Evolutionary conservation across 2,329 filamentous ascomycete genomes (phyloP).

Genomic region (Didymella pinodella): DNA sequence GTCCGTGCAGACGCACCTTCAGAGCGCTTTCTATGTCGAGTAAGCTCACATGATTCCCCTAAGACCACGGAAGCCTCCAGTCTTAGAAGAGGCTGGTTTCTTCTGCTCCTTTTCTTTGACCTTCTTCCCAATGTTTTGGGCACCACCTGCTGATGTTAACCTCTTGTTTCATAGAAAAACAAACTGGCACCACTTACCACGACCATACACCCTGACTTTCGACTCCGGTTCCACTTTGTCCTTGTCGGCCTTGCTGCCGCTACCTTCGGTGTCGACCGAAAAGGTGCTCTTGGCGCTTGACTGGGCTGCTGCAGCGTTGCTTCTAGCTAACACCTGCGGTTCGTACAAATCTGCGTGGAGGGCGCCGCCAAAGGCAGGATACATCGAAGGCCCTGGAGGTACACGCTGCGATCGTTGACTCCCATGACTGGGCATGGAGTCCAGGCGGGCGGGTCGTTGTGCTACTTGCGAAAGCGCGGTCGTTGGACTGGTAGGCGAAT

Average conservation of each 20-base stretch:
- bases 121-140: conserved; percentile 64
- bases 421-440: conserved; percentile 35
- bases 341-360: conserved; percentile 43
- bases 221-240: conserved; percentile 58
- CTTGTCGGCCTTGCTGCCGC: conserved; percentile 49
- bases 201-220: conserved; percentile 62
- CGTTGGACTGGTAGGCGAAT: conserved; percentile 39
- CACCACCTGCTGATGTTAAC: conserved; percentile 54
- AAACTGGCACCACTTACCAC: conserved; percentile 56
- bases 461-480: conserved; percentile 28
- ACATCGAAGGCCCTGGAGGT: conserved; percentile 31
- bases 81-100: conserved; percentile 54
- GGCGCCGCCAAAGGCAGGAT: conserved; percentile 36
- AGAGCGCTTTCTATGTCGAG: not conserved
- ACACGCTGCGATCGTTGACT: conserved; percentile 30
- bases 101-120: conserved; percentile 57
- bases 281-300: conserved; percentile 53
- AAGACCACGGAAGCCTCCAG: conserved; percentile 52
- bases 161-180: conserved; percentile 37
- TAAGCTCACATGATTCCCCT: conserved; percentile 47
- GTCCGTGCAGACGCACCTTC: not conserved
- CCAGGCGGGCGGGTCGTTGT: conserved; percentile 37
- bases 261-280: conserved; percentile 49
- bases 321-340: conserved; percentile 20
- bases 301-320: conserved; percentile 19